Base-by-base conservation (phyloP, 768 basidiomycete species). In the Suillus paluster region DNA sequence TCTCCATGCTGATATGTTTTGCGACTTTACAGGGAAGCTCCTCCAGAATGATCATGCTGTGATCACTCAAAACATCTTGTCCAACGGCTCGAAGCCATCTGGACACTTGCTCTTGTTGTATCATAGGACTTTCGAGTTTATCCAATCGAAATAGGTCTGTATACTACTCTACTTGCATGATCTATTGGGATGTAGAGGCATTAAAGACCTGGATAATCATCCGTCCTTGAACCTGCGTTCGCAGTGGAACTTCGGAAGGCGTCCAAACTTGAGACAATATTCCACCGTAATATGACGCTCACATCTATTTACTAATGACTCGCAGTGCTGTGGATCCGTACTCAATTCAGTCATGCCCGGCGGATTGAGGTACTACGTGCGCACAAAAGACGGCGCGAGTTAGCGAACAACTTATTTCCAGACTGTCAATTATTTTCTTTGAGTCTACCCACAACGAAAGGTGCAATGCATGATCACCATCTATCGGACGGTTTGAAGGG, bases 11-110 rank as follows among this genome's bases (percentile, higher is more conserved):
- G 77, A 66, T 76, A 59, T 57, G 53, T 68, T 64, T 64, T 64
- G 72, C 64, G 64, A 73, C 63, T 77, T 70, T 70, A 92, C 90
- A 92, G 91, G 74, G 91, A 92, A 82, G 90, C 90, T 62, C 84
- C 87, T 53, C 63, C 84, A 70, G 89, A 82, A 57, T 80, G 67
- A 71, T 63, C 61, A 39, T 14, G 33, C 60, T 49, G 56, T 19
- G 19, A 38, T 23, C 41, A 15, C 21, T 23, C 15, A 25, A 50
- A 58, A 44, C 23, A 38, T 41, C 52, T 41, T 41, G 39, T 44
- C 17, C 27, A 19, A 50, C 19, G 19, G 30, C 30, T n/a, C 19
- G 3, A 33, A 11, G 30, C 30, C 30, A n/a, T 38, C 38, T 14
- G 14, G 38, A 38, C 12, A 38, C 12, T 50, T 50, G 19, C 30